Base-by-base conservation (phyloP, 768 basidiomycete genomes). In the Boletus vermiculosoides region DNA sequence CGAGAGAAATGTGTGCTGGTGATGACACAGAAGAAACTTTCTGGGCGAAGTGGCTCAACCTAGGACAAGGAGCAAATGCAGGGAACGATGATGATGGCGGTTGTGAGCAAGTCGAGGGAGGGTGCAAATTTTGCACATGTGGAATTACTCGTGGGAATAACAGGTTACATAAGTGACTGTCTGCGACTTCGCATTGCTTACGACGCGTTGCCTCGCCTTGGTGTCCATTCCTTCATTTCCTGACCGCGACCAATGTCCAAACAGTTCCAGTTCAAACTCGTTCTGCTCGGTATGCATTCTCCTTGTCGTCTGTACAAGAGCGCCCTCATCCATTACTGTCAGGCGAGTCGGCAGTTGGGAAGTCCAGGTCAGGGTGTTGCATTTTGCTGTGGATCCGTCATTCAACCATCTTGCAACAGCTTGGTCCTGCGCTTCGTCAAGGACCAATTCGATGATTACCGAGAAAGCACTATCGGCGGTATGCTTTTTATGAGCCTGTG, bases 271-370 rank as follows among this genome's bases (percentile, higher is more conserved):
- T 97, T 96, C 80, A 98, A 98, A 74, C 89, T 98, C 63, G 96
- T 98, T 61, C 84, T 98, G 45, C 84, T 98, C 60, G 97, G 97
- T 92, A 59, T 61, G 77, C 15, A 20, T 34, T 31, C 0, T 13
- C 4, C n/a, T 22, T 11, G 5, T 45, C 15, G 2, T 11, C 4
- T 41, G 3, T n/a, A 3, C 10, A 6, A 34, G 9, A 16, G 0
- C 36, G 15, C n/a, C 28, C 60, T 64, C 36, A 69, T 61, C 12
- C 57, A 25, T 45, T 55, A 13, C 33, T 28, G 47, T 41, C 68
- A 97, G 94, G 95, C 66, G 95, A 98, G 79, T 94, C 92, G 40
- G 96, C 97, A 44, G 97, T 99, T 49, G 97, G 97, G 51, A 99
- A 99, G 80, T 92, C 90, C 58, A 92, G 91, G 92, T 92, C 74